Evolutionary conservation across 2,329 filamentous ascomycete genomes (phyloP), one percentile per base, ranked within the genome.

Genomic region (Chaetomiaceae sp.): DNA sequence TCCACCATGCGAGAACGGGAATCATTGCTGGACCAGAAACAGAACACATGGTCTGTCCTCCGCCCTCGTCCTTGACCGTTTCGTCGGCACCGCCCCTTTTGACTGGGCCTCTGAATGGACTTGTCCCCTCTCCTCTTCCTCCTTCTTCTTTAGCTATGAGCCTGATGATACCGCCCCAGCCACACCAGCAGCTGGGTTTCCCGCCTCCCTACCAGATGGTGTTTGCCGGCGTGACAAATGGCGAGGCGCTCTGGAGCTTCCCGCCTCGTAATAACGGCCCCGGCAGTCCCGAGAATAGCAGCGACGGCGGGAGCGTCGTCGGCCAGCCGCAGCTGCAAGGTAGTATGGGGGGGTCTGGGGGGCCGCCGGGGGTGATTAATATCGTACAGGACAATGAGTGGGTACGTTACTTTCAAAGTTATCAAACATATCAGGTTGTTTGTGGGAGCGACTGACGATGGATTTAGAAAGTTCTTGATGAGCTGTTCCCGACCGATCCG

Each of bases 321-420:
- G 63, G 62, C 37, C 53, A 51, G 33, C 48, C 34, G 33, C 60
- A 58, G 29, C 48, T 29, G 11, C 53, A 53, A 10, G 53, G 58
- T n/a, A 57, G 56, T 23, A 55, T 62, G 32, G 50, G 48, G 14
- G 51, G 42, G 13, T 23, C 34, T 10, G n/a, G 30, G n/a, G 25
- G 21, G 34, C 56, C 29, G 53, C 53, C 23, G 30, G 34, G 51
- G 11, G 29, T 16, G 14, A 36, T 43, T 29, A 57, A 56, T 42
- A 47, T 71, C 33, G 73, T 76, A 67, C 69, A 81, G 36, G 79
- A 81, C 51, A 80, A 87, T 58, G 82, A 87, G 60, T 87, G 83
- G 84, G 83, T 85, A 68, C 71, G 80, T 73, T 55, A 46, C 18
- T 37, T 9, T 7, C 11, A 21, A 30, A 37, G 14, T 34, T 1